A percentile compares a stretch with the other conserved stretches of the same genome.
Evolutionary conservation across 768 basidiomycete genomes (phyloP).

Genomic region (Sporobolomyces phaffii): DNA sequence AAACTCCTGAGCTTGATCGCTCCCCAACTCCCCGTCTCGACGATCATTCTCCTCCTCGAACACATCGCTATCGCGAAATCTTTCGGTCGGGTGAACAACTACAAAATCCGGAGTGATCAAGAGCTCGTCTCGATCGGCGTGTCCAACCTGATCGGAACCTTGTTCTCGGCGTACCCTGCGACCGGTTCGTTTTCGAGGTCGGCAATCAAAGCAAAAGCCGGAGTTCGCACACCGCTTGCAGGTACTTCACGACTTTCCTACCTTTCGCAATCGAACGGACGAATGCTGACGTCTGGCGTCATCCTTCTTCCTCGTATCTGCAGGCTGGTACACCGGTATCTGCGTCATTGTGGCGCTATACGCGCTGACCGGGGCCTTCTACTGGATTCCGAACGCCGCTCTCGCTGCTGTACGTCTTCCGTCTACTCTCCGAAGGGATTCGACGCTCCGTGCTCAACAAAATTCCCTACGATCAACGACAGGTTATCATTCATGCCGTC

Average conservation of each 20-base stretch:
- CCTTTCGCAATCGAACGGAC: neutral
- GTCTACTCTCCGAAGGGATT: too few species aligned
- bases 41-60: slow-evolving; percentile 58
- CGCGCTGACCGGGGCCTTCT: slow-evolving; percentile 63
- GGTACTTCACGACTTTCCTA: slow-evolving; percentile 45
- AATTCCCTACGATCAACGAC: too few species aligned
- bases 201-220: slow-evolving; percentile 89
- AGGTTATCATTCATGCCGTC: slow-evolving; percentile 58
- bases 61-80: slow-evolving; percentile 66
- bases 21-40: slow-evolving; percentile 71
- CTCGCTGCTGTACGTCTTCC: slow-evolving; percentile 49
- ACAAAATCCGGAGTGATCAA: slow-evolving; percentile 80
- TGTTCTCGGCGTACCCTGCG: slow-evolving; percentile 88
- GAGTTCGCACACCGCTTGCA: slow-evolving; percentile 89
- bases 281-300: too few species aligned
- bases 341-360: slow-evolving; percentile 91
- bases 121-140: slow-evolving; percentile 77
- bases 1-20: slow-evolving; percentile 49
- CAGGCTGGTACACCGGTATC: slow-evolving; percentile 66
- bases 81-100: slow-evolving; percentile 88
- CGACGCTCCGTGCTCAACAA: too few species aligned
- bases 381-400: slow-evolving; percentile 49
- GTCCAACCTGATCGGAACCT: slow-evolving; percentile 54
- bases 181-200: slow-evolving; percentile 99
- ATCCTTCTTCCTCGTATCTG: too few species aligned